phyloP scores from a whole-genome alignment of 139 green algal species.

The Tetradesmus lagerheimii region DNA sequence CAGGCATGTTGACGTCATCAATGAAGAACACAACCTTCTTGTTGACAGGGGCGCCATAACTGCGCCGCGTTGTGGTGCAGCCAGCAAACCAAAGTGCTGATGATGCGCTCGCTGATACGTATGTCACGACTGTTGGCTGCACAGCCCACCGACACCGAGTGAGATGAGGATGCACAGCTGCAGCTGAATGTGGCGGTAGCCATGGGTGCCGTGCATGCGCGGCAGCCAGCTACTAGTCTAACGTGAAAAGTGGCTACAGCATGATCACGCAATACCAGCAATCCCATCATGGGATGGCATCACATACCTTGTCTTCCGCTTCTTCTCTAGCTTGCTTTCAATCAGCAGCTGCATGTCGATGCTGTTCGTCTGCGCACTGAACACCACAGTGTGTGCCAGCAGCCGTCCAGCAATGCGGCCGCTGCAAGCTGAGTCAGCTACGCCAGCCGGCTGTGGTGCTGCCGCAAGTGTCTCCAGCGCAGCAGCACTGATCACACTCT shows the following conservation, averaged over 20 bases:
- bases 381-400: slow-evolving; percentile 83
- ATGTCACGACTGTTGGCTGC: no score
- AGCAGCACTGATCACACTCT: slow-evolving; percentile 76
- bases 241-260: not conserved
- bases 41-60: slow-evolving; percentile 77
- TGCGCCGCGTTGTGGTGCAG: no score
- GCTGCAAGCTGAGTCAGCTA: not conserved
- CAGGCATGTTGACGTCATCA: slow-evolving; percentile 94
- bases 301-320: slow-evolving; percentile 86
- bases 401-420: slow-evolving; percentile 41
- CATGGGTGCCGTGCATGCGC: no score
- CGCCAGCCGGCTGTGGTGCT: not conserved
- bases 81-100: no score
- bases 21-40: slow-evolving; percentile 91
- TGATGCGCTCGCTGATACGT: no score
- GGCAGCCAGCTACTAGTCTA: not conserved
- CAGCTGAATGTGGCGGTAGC: no score
- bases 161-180: no score
- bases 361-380: slow-evolving; percentile 85
- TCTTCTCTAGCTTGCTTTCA: slow-evolving; percentile 89
- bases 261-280: slow-evolving; percentile 64
- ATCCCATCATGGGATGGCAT: slow-evolving; percentile 48
- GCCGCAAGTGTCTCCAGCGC: slow-evolving; percentile 63
- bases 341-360: slow-evolving; percentile 82
- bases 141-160: no score